Base-by-base conservation (phyloP, 768 basidiomycete species). In the Fistulinella prunicolor region DNA sequence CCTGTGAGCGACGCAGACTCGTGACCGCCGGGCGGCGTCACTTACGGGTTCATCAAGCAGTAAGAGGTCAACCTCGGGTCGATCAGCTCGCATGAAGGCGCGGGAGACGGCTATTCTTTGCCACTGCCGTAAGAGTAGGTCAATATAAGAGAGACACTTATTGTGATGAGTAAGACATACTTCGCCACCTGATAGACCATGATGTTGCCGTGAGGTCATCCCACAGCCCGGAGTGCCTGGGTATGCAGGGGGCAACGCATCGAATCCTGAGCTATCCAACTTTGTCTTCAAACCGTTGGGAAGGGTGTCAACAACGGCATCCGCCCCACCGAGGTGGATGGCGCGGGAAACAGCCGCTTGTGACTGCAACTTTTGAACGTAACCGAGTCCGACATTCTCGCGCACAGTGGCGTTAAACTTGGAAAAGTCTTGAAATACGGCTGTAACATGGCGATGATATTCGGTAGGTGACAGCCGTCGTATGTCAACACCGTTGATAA, bases 331-430 rank as follows among this genome's bases (percentile, higher is more conserved):
- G 28, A 87, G 73, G 38, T 73, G 73, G 34, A 92, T 68, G n/a
- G 91, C 90, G 17, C 70, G 68, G 50, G 78, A 72, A 46, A 94
- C 73, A 10, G 80, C 79, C 3, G 72, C 67, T 14, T 75, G 73
- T 43, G 79, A 76, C 29, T 74, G 69, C 53, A 92, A 66, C 55
- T 81, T 78, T 13, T 78, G 77, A 17, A 93, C 79, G 56, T 77
- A 80, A 17, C 92, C 91, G 3, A 94, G 70, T n/a, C 91, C 92
- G 23, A 92, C 82, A 61, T 94, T 94, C 63, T 92, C 88, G 53
- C 82, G 75, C 16, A 91, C 75, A 0, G 89, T 83, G 6, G 83
- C 76, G 58, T 81, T 83, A 63, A 86, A 91, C 62, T 85, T 85
- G 42, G 86, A 84, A 65, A 92, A 93, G 36, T 83, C 83, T 65